phyloP scores from a whole-genome alignment of 306 rosid genomes.

The Hippophae tibetana region DNA sequence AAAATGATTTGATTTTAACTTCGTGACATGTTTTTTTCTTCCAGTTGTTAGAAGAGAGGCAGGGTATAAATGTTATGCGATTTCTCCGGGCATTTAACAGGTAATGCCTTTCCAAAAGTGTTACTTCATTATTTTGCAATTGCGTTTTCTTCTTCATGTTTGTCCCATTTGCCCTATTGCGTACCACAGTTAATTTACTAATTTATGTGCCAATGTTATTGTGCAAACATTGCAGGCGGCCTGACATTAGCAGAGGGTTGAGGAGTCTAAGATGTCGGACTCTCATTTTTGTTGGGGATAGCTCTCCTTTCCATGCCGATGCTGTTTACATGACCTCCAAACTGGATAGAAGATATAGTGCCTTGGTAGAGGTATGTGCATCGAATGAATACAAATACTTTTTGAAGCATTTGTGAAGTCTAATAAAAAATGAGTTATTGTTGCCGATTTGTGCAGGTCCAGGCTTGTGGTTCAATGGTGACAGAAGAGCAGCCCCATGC shows the following conservation, averaged over 20 bases:
- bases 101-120: conserved; percentile 25
- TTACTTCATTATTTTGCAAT: conserved; percentile 5
- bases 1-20: conserved; percentile 11
- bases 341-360: conserved; percentile 68
- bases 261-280: conserved; percentile 72
- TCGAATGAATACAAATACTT: not conserved
- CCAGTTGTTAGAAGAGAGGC: conserved; percentile 85
- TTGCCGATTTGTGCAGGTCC: conserved; percentile 42
- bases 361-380: conserved; percentile 70
- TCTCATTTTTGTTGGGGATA: conserved; percentile 82
- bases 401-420: not conserved
- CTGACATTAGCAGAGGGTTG: conserved; percentile 65
- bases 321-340: conserved; percentile 80
- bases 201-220: conserved; percentile 9
- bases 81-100: conserved; percentile 66
- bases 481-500: conserved; percentile 97
- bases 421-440: conserved; percentile 5
- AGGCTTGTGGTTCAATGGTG: conserved; percentile 95
- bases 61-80: conserved; percentile 55
- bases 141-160: not conserved
- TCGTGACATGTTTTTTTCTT: conserved; percentile 19
- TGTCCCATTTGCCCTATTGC: no score
- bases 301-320: conserved; percentile 89
- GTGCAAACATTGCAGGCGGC: conserved; percentile 49
- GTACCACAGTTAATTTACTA: no score